Percentiles rank a stretch among this genome's conserved stretches.
Conservation (phyloP, 129 eudicot genomes). For the Chrysanthemum seticuspe region DNA sequence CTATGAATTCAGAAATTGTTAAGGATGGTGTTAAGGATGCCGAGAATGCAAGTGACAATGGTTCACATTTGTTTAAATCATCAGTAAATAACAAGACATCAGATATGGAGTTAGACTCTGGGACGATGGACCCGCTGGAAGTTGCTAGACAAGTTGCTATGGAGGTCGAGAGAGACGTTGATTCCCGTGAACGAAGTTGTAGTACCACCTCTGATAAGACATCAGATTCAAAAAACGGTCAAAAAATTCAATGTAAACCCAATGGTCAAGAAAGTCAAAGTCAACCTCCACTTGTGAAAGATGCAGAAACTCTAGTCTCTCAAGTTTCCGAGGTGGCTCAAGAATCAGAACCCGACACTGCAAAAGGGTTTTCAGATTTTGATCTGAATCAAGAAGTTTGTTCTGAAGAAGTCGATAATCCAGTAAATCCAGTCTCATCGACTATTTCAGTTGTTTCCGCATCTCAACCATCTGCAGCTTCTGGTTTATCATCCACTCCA, state of each 20-base stretch:
- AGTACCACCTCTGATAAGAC: constrained; percentile 60
- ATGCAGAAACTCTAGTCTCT: constrained; percentile 39
- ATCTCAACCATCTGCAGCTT: constrained; percentile 58
- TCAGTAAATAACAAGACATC: constrained; percentile 27
- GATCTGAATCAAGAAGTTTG: constrained; percentile 69
- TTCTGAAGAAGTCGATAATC: constrained; percentile 48
- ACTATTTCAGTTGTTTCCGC: constrained; percentile 66
- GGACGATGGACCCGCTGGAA: constrained; percentile 67
- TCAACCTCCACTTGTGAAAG: constrained; percentile 31
- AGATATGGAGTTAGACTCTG: constrained; percentile 57
- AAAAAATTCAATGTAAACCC: constrained; percentile 40
- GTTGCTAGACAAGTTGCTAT: constrained; percentile 75
- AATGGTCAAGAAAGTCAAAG: constrained; percentile 29
- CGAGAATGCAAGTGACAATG: constrained; percentile 16
- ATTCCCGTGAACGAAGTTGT: constrained; percentile 59
- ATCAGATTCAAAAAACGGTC: constrained; percentile 17
- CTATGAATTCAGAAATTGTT: constrained; percentile 28
- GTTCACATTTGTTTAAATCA: background rate
- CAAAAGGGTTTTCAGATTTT: constrained; percentile 39
- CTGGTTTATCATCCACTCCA: constrained; percentile 44
- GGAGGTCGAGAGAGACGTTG: constrained; percentile 73
- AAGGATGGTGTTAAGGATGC: background rate
- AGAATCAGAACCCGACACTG: constrained; percentile 39
- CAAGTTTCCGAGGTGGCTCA: constrained; percentile 57
- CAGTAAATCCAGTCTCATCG: constrained; percentile 28